Evolutionary conservation across 352 stramenopile species (phyloP).

Genomic region (Phytophthora sp.): DNA sequence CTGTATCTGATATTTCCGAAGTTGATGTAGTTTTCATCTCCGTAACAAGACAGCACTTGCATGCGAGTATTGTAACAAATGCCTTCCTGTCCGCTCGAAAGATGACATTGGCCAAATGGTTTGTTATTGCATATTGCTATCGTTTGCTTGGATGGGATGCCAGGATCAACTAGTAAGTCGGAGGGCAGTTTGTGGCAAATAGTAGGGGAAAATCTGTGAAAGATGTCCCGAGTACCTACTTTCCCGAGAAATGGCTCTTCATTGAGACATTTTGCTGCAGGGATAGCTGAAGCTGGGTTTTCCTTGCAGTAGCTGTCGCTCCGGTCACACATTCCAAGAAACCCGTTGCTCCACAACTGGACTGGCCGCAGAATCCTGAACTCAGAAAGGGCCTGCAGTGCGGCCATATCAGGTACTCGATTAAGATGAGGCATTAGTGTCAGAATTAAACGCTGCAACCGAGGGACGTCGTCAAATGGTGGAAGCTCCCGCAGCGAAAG

Average conservation of each 20-base stretch:
- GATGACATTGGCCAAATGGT: slow-evolving; percentile 18
- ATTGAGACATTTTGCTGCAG: slow-evolving; percentile 13
- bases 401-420: slow-evolving; percentile 13
- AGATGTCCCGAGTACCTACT: slow-evolving; percentile 10
- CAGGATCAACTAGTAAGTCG: neutral
- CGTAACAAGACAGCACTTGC: slow-evolving; percentile 28
- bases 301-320: slow-evolving; percentile 17
- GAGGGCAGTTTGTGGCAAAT: slow-evolving; percentile 19
- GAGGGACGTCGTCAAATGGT: slow-evolving; percentile 4
- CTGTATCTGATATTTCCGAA: slow-evolving; percentile 24
- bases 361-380: slow-evolving; percentile 11
- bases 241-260: slow-evolving; percentile 16
- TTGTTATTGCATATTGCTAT: slow-evolving; percentile 31
- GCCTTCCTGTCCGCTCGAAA: neutral
- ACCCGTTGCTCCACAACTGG: slow-evolving; percentile 29
- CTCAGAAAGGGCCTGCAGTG: neutral
- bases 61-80: slow-evolving; percentile 33
- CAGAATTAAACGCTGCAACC: slow-evolving; percentile 8
- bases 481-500: slow-evolving; percentile 7
- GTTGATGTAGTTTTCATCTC: slow-evolving; percentile 24
- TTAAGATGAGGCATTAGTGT: slow-evolving; percentile 13
- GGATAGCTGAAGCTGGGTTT: slow-evolving; percentile 4
- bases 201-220: slow-evolving; percentile 5
- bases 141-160: slow-evolving; percentile 2
- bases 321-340: slow-evolving; percentile 19